Evolutionary conservation across 139 green algal species (phyloP), one percentile per base, ranked within the genome.

Genomic region (Closterium sp.): DNA sequence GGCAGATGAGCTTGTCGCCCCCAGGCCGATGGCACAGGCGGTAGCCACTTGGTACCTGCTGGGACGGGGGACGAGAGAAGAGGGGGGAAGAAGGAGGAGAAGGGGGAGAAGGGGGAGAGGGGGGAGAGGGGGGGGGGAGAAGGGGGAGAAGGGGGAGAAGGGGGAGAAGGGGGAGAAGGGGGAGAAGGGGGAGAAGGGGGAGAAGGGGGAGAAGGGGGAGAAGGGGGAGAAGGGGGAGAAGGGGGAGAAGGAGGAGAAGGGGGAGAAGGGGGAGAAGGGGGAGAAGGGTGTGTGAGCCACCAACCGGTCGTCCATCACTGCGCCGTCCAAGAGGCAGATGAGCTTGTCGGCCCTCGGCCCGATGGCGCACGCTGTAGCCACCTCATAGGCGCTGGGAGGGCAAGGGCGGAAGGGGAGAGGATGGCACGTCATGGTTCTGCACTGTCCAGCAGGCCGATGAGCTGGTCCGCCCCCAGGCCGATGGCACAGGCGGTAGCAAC

Each of bases 1-100:
- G 83, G 93, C 94, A 97, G 88, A 99, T 96, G 32, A 99, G 91
- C 96, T 99, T 99, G 94, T 99, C 7, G 98, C 98, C 2, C 91
- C 88, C 34, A 99, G 94, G 92, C 95, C 95, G 0, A 96, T 94
- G 21, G 96, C 95, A 2, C 94, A 90, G 2, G 96, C 92, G 34
- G 96, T 93, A 2, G 96, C 97, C 23, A 98, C 96, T 69, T 99
- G 98, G 86, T 96, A 98, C 0, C 95, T 96, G 89, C 88, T 91
- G 81, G 28, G 28, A 34, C 2, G n/a, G 81, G n/a, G n/a, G 64
- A 83, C 10, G 10, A 16, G 16, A 12, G n/a, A 32, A 16, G 76
- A 83, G 10, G 16, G 16, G 69, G 25, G 28, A 84, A 28, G 5
- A 7, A 7, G 28, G 5, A 31, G 69, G 69, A 12, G 28, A 33